Conservation (phyloP, 208 protist genomes). For the Leishmania tarentolae region DNA sequence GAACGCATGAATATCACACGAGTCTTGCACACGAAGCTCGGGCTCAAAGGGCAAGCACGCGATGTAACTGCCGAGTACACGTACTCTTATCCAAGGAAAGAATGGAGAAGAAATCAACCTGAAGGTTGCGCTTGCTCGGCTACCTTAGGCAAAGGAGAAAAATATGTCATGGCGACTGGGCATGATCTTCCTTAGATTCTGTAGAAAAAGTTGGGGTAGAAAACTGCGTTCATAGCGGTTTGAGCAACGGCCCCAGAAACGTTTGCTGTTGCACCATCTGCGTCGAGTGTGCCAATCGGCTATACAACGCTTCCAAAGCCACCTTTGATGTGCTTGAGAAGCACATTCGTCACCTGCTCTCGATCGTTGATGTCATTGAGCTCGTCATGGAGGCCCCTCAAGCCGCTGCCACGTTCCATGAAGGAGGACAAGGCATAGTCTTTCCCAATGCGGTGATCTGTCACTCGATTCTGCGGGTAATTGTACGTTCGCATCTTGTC, state of each 20-base stretch:
- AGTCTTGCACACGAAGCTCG: not conserved
- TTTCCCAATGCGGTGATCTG: constrained; percentile 87
- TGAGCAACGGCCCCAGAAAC: not conserved
- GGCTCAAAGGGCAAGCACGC: not conserved
- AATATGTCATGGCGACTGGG: not conserved
- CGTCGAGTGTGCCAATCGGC: constrained; percentile 8
- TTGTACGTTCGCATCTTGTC: constrained; percentile 94
- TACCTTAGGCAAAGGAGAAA: not conserved
- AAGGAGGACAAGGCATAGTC: constrained; percentile 80
- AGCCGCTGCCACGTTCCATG: constrained; percentile 71
- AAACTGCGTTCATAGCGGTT: not conserved
- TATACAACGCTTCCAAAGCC: constrained; percentile 62
- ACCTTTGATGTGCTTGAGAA: constrained; percentile 77
- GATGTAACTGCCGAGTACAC: not conserved
- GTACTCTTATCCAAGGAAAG: not conserved
- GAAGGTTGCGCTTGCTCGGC: not conserved
- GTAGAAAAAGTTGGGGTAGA: not conserved
- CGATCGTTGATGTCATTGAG: constrained; percentile 76
- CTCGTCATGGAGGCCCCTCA: constrained; percentile 76
- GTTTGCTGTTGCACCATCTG: not conserved
- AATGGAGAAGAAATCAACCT: not conserved
- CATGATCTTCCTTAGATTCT: not conserved
- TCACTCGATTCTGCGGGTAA: constrained; percentile 89
- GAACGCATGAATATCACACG: not conserved
- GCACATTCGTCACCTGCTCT: constrained; percentile 58